Evolutionary conservation across 202 grass and related monocot species (phyloP).

Genomic region (Thinopyrum obtusiflorum): DNA sequence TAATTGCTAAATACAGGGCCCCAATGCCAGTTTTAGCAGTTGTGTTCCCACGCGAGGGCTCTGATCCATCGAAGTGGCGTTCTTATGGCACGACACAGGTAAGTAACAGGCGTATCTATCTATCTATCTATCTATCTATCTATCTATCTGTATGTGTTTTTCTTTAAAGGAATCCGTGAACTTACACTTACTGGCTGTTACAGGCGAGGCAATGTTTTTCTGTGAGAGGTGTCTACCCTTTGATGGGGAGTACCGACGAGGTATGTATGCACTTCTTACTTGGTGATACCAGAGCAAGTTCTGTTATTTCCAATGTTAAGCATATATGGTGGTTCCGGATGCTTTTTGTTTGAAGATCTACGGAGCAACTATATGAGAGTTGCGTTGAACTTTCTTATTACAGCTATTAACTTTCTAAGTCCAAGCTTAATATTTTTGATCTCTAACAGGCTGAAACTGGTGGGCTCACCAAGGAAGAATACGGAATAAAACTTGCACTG

Average conservation of each 20-base stretch:
- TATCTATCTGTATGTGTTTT: neutral
- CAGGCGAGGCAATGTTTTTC: conserved; percentile 92
- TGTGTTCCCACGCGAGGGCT: conserved; percentile 59
- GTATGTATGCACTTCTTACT: conserved; percentile 36
- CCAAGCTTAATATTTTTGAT: neutral
- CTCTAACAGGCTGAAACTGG: conserved; percentile 43
- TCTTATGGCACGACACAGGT: conserved; percentile 77
- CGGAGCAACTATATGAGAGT: neutral
- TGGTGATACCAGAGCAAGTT: neutral
- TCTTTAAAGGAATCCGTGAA: conserved; percentile 1
- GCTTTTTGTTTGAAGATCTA: neutral
- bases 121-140: too few species aligned
- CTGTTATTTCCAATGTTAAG: conserved; percentile 10
- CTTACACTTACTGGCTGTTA: neutral
- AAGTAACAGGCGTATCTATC: conserved; percentile 20
- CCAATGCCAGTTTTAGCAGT: conserved; percentile 90
- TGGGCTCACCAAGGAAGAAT: conserved; percentile 52
- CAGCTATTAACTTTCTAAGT: neutral
- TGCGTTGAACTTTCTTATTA: neutral
- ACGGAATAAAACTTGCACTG: conserved; percentile 76
- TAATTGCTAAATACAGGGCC: conserved; percentile 91
- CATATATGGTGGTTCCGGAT: neutral
- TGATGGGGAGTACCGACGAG: conserved; percentile 65
- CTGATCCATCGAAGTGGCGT: conserved; percentile 53
- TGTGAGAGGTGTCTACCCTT: conserved; percentile 79